Evolutionary conservation across 1,284 basidiomycete genomes (phyloP).

Genomic region (Pascua guehoae): DNA sequence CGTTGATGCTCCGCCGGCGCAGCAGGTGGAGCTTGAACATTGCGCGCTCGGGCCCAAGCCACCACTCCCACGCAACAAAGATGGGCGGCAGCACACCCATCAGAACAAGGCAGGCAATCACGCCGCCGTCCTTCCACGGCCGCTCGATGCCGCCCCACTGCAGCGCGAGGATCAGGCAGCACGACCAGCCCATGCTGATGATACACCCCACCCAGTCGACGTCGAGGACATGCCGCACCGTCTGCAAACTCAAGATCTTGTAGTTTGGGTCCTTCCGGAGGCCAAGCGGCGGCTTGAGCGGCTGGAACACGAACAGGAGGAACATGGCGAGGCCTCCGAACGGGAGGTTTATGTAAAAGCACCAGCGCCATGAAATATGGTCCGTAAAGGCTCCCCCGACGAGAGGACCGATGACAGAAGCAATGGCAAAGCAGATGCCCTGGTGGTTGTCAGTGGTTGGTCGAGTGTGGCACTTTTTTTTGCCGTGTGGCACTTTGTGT

Average conservation of each 20-base stretch:
- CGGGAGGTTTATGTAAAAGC: conserved; percentile 48
- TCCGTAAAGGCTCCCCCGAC: conserved; percentile 52
- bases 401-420: conserved; percentile 49
- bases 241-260: conserved; percentile 37
- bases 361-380: conserved; percentile 46
- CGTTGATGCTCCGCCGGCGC: conserved; percentile 38
- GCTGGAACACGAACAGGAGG: conserved; percentile 32
- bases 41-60: conserved; percentile 38
- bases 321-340: conserved; percentile 38
- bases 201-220: conserved; percentile 45
- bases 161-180: conserved; percentile 37
- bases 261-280: conserved; percentile 26
- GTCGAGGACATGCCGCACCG: conserved; percentile 32
- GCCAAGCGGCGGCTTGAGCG: conserved; percentile 38
- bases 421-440: conserved; percentile 44
- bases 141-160: conserved; percentile 47
- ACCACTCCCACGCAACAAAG: conserved; percentile 46
- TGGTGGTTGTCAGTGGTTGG: conserved; percentile 5
- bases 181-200: conserved; percentile 40
- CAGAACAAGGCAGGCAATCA: conserved; percentile 48
- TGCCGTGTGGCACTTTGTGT: too few relatives aligned
- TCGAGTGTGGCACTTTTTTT: conserved; percentile 18
- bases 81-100: conserved; percentile 37
- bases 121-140: conserved; percentile 44
- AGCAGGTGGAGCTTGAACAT: conserved; percentile 50